Evolutionary conservation across 495 filamentous ascomycete species (phyloP).

Genomic region (Zalerion maritima): DNA sequence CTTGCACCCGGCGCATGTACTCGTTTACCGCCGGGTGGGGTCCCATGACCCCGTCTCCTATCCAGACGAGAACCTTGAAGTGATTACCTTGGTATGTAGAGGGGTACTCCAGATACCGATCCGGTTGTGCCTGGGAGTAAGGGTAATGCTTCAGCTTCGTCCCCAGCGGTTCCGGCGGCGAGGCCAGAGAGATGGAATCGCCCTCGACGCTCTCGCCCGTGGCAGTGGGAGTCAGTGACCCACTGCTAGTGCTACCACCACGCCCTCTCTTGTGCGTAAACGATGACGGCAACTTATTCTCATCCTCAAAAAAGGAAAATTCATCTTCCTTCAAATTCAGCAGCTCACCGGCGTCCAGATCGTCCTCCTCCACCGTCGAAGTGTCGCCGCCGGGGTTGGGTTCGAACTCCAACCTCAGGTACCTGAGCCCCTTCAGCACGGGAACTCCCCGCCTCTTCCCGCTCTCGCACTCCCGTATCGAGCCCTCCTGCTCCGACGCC

Average conservation of each 20-base stretch:
- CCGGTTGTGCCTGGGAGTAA: constrained; percentile 10
- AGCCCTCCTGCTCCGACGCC: constrained; percentile 24
- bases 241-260: too few relatives aligned
- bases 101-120: constrained; percentile 7
- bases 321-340: constrained; percentile 13
- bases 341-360: constrained; percentile 14
- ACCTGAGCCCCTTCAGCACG: constrained; percentile 21
- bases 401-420: constrained; percentile 29
- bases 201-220: not conserved
- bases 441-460: constrained; percentile 11
- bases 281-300: too few relatives aligned
- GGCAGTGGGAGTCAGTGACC: too few relatives aligned
- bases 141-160: constrained; percentile 14
- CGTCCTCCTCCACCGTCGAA: constrained; percentile 7
- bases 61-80: constrained; percentile 21
- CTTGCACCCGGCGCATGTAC: constrained; percentile 23
- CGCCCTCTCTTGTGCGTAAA: too few relatives aligned
- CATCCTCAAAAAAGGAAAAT: constrained; percentile 21
- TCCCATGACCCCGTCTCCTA: constrained; percentile 14
- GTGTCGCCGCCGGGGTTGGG: constrained; percentile 16
- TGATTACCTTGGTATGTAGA: constrained; percentile 12
- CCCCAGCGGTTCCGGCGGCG: constrained; percentile 4
- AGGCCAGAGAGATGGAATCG: not conserved
- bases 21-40: constrained; percentile 17
- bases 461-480: constrained; percentile 11